Percentiles rank a stretch among this genome's conserved stretches.
Evolutionary conservation across 495 filamentous ascomycete genomes (phyloP).

Genomic region (Antarctomyces pellizariae): DNA sequence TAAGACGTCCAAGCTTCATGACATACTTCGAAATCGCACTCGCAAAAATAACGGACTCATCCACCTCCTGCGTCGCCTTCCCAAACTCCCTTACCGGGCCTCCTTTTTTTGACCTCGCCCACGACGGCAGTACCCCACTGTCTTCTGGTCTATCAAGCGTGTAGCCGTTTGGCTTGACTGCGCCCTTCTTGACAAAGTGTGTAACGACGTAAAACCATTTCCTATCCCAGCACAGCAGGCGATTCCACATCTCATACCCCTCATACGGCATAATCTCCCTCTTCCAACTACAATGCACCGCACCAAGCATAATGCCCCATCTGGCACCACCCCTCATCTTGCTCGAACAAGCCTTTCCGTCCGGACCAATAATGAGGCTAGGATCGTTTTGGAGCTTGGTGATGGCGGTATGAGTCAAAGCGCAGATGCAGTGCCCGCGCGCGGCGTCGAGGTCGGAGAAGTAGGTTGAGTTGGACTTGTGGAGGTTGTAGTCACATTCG

Average conservation of each 20-base stretch:
- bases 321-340: conserved; percentile 14
- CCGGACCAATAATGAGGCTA: conserved; percentile 19
- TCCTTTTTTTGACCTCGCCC: conserved; percentile 13
- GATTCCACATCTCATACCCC: conserved; percentile 47
- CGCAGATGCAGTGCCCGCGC: conserved; percentile 30
- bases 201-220: conserved; percentile 67
- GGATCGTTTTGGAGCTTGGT: conserved; percentile 17
- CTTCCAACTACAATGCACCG: conserved; percentile 41
- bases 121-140: conserved; percentile 9
- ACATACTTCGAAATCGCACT: conserved; percentile 33
- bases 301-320: conserved; percentile 40
- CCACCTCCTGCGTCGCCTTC: conserved; percentile 20
- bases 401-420: conserved; percentile 27
- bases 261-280: conserved; percentile 45
- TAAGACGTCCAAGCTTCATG: conserved; percentile 40
- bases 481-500: conserved; percentile 64
- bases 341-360: conserved; percentile 12
- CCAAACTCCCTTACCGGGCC: conserved; percentile 1
- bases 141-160: conserved; percentile 21
- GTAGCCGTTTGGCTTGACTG: conserved; percentile 21
- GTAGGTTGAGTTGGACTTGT: conserved; percentile 72
- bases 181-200: conserved; percentile 37
- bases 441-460: conserved; percentile 59
- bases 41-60: conserved; percentile 23
- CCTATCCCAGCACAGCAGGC: conserved; percentile 47